Evolutionary conservation across 371 early-diverging fungal species (phyloP).

Genomic region (Neoconidiobolus thromboides): DNA sequence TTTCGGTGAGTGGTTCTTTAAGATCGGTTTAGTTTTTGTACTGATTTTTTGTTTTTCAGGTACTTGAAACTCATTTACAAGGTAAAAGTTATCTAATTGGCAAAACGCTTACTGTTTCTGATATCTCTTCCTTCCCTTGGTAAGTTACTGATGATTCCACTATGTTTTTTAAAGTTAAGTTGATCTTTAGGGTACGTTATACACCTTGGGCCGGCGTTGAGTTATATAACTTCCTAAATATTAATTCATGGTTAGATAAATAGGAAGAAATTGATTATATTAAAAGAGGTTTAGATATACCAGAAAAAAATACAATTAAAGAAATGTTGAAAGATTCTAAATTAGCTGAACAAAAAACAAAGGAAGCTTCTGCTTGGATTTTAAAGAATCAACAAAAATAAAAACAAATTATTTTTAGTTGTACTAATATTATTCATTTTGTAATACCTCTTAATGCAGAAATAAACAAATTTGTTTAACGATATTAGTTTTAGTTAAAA

Average conservation of each 20-base stretch:
- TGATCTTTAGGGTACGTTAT: neutral
- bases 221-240: constrained; percentile 4
- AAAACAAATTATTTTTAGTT: no score
- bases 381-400: neutral
- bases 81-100: constrained; percentile 17
- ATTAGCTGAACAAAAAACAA: neutral
- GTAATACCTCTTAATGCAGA: no score
- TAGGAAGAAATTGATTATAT: constrained; percentile 1
- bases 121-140: constrained; percentile 1
- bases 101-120: constrained; percentile 5
- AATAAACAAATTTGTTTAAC: no score
- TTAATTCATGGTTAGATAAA: constrained; percentile 7
- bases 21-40: no score
- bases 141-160: neutral
- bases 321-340: neutral
- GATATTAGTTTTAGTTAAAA: no score
- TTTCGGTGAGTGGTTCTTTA: constrained; percentile 10
- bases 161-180: neutral
- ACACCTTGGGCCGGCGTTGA: neutral
- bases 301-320: constrained; percentile 3
- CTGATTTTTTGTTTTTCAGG: constrained; percentile 2
- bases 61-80: constrained; percentile 7
- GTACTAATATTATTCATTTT: no score
- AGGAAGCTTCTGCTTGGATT: constrained; percentile 2
- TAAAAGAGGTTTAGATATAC: constrained; percentile 9